Evolutionary conservation across 2,329 filamentous ascomycete genomes (phyloP).

Genomic region (Trichoderma sp.): DNA sequence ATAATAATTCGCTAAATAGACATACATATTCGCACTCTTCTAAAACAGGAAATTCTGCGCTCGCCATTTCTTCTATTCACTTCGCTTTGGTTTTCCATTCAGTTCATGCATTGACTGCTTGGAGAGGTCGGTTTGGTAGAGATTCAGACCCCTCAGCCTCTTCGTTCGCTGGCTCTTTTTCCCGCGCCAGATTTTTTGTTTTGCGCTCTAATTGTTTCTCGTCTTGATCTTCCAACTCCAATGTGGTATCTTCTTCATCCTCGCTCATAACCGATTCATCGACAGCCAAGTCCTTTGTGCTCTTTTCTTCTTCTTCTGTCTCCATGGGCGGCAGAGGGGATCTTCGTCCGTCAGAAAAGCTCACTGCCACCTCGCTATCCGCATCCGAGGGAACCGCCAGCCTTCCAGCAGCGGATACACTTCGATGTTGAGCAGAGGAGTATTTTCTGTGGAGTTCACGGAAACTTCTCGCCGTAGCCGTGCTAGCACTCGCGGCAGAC

Average conservation of each 20-base stretch:
- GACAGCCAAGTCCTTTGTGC: background rate
- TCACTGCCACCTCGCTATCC: constrained; percentile 63
- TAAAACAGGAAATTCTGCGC: constrained; percentile 22
- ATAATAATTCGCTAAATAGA: constrained; percentile 34
- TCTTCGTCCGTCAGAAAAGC: constrained; percentile 61
- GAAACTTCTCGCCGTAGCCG: constrained; percentile 68
- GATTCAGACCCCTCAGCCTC: constrained; percentile 38
- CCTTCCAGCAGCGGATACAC: constrained; percentile 45
- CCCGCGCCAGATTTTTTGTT: constrained; percentile 35
- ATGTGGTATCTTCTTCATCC: constrained; percentile 24
- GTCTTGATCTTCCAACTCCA: constrained; percentile 18
- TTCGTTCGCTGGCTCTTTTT: constrained; percentile 31
- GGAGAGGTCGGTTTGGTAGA: constrained; percentile 38
- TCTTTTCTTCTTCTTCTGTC: constrained; percentile 36
- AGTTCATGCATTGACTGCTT: constrained; percentile 42
- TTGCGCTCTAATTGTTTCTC: constrained; percentile 31
- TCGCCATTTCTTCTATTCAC: constrained; percentile 27
- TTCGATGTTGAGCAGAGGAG: constrained; percentile 56
- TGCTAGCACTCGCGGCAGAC: constrained; percentile 68
- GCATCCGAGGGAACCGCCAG: constrained; percentile 58
- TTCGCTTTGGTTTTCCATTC: constrained; percentile 2
- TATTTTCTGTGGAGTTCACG: constrained; percentile 65
- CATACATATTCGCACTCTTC: constrained; percentile 35
- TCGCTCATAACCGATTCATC: constrained; percentile 4
- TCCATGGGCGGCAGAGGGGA: constrained; percentile 60